Percentiles rank a stretch among this genome's conserved stretches.
These are phyloP conservation scores for Globisporangium spinosum DNA, from an alignment of 352 stramenopile species.

Conservation along the genomic window DNA sequence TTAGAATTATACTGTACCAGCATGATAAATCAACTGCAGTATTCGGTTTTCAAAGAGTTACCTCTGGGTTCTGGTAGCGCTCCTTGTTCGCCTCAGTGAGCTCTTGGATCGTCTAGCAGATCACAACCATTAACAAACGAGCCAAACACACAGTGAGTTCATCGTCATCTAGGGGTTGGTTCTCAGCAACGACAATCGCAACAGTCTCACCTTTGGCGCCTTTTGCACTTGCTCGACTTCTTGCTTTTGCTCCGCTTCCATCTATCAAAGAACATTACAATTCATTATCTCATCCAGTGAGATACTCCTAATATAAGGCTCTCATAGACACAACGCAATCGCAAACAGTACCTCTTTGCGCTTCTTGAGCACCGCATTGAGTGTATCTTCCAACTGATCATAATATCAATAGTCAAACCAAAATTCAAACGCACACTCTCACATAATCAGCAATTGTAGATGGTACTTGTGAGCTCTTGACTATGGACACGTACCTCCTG, in stretches of 20 bases:
- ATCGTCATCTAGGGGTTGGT: neutral
- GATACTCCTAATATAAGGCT: too few relatives aligned
- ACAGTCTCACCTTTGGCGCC: conserved; percentile 26
- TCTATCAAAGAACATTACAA: conserved; percentile 16
- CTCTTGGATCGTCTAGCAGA: conserved; percentile 44
- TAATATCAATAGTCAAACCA: neutral
- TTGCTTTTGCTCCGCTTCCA: conserved; percentile 43
- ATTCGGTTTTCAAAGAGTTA: conserved; percentile 4
- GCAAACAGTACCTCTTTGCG: conserved; percentile 40
- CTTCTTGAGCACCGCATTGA: conserved; percentile 65
- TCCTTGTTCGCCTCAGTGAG: conserved; percentile 50
- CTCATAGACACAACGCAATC: neutral
- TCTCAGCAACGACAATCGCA: neutral
- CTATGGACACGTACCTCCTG: conserved; percentile 33
- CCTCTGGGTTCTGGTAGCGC: conserved; percentile 70
- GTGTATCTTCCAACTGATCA: conserved; percentile 58
- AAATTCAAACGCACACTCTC: neutral
- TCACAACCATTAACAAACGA: neutral
- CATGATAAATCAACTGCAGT: neutral
- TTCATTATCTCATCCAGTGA: too few relatives aligned
- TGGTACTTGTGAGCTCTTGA: too few relatives aligned
- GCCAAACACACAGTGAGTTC: neutral
- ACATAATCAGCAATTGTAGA: neutral
- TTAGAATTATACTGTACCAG: neutral
- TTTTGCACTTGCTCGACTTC: conserved; percentile 24